These are phyloP conservation scores for Entonaema liquescens DNA, from an alignment of 495 filamentous ascomycete species.

Conservation along the genomic window DNA sequence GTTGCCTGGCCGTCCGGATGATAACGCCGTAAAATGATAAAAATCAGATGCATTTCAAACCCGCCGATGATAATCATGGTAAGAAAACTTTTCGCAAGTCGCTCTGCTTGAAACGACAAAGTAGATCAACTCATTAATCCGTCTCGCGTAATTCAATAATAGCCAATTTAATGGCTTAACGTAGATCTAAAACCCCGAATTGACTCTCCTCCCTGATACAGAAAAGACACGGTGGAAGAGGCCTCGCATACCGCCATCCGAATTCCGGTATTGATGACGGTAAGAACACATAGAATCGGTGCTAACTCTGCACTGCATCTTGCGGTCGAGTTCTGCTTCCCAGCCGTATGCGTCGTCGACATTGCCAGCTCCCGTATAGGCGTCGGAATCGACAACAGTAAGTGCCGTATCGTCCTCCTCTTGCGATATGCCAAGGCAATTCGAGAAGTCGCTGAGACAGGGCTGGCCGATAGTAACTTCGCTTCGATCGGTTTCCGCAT, in stretches of 20 bases:
- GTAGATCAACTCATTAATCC: slow-evolving; percentile 27
- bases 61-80: slow-evolving; percentile 7
- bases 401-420: slow-evolving; percentile 33
- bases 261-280: slow-evolving; percentile 36
- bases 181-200: slow-evolving; percentile 21
- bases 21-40: slow-evolving; percentile 35
- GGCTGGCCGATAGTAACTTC: slow-evolving; percentile 14
- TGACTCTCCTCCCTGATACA: slow-evolving; percentile 28
- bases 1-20: slow-evolving; percentile 36
- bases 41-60: slow-evolving; percentile 23
- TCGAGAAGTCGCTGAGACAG: slow-evolving; percentile 48
- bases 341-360: slow-evolving; percentile 58
- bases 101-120: neutral
- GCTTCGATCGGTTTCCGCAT: slow-evolving; percentile 17
- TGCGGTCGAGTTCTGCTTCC: slow-evolving; percentile 55
- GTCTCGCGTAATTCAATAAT: slow-evolving; percentile 3
- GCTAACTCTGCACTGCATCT: slow-evolving; percentile 37
- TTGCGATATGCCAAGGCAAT: slow-evolving; percentile 43
- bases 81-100: slow-evolving; percentile 16
- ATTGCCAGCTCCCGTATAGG: slow-evolving; percentile 34
- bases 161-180: neutral
- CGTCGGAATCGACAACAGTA: slow-evolving; percentile 41
- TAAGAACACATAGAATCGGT: slow-evolving; percentile 21
- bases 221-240: slow-evolving; percentile 57
- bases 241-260: slow-evolving; percentile 48